These are phyloP conservation scores for Parachaetomium inaequale DNA, from an alignment of 495 filamentous ascomycete species.

Conservation along the genomic window DNA sequence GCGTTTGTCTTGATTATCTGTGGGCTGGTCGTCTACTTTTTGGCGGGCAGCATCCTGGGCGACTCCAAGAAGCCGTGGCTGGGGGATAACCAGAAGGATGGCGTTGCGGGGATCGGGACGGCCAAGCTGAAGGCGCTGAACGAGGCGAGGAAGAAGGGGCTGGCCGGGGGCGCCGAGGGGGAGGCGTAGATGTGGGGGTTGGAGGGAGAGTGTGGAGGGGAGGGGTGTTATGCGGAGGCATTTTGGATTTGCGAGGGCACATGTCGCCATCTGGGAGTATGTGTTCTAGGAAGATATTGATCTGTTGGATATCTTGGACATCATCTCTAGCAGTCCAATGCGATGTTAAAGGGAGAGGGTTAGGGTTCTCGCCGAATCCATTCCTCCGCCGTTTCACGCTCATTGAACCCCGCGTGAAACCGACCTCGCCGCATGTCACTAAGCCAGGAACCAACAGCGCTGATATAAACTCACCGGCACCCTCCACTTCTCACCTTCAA, in stretches of 20 bases:
- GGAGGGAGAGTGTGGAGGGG: not conserved
- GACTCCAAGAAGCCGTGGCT: slow-evolving; percentile 95
- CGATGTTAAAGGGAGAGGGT: not conserved
- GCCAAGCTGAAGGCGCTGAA: slow-evolving; percentile 76
- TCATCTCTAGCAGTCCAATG: not conserved
- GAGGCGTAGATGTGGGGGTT: not conserved
- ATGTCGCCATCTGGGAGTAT: too few species aligned
- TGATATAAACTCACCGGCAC: too few species aligned
- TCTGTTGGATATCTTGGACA: not conserved
- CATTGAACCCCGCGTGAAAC: not conserved
- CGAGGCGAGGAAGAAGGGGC: slow-evolving; percentile 38
- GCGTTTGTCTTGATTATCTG: slow-evolving; percentile 89
- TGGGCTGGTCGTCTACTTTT: slow-evolving; percentile 78
- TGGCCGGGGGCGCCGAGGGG: slow-evolving; percentile 13
- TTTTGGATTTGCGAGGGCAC: too few species aligned
- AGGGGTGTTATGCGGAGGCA: not conserved
- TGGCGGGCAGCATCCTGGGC: slow-evolving; percentile 71
- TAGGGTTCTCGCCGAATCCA: not conserved
- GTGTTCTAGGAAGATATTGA: too few species aligned
- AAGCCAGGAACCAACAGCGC: too few species aligned
- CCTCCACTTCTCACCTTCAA: too few species aligned
- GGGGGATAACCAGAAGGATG: slow-evolving; percentile 75
- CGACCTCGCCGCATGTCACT: too few species aligned
- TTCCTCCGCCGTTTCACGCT: not conserved
- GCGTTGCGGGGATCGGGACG: slow-evolving; percentile 79